Conservation (phyloP, 495 filamentous ascomycete species). For the Umbilicaria muhlenbergii region DNA sequence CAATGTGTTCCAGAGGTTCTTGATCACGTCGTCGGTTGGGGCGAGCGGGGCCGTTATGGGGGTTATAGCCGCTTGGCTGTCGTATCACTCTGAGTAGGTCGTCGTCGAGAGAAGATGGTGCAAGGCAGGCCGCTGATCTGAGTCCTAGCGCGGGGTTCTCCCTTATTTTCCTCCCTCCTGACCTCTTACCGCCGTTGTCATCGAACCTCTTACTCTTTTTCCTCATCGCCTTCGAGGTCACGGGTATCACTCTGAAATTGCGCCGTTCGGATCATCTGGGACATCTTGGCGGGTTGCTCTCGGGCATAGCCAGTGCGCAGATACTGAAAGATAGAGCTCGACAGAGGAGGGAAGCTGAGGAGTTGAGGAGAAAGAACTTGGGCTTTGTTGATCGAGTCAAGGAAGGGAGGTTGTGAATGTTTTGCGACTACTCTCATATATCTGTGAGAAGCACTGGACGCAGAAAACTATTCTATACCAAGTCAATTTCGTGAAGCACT, state of each 20-base stretch:
- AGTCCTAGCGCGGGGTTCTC: conserved; percentile 24
- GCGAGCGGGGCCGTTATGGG: conserved; percentile 61
- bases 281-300: conserved; percentile 7
- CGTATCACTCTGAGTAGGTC: conserved; percentile 39
- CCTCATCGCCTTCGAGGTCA: conserved; percentile 24
- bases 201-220: conserved; percentile 24
- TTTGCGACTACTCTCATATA: too few relatives aligned
- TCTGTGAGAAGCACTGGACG: too few relatives aligned
- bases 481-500: too few relatives aligned
- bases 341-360: too few relatives aligned
- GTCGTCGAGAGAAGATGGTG: background rate
- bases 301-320: background rate
- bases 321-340: background rate
- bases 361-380: too few relatives aligned
- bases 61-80: conserved; percentile 50
- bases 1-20: conserved; percentile 35
- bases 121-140: background rate
- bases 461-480: too few relatives aligned
- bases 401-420: too few relatives aligned
- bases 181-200: conserved; percentile 20
- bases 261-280: conserved; percentile 7
- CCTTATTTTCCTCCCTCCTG: conserved; percentile 25
- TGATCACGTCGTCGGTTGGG: conserved; percentile 44
- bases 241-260: conserved; percentile 19
- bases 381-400: too few relatives aligned